Evolutionary conservation across 345 rosid genomes (phyloP), one percentile per base, ranked within the genome.

Genomic region (Salix purpurea): DNA sequence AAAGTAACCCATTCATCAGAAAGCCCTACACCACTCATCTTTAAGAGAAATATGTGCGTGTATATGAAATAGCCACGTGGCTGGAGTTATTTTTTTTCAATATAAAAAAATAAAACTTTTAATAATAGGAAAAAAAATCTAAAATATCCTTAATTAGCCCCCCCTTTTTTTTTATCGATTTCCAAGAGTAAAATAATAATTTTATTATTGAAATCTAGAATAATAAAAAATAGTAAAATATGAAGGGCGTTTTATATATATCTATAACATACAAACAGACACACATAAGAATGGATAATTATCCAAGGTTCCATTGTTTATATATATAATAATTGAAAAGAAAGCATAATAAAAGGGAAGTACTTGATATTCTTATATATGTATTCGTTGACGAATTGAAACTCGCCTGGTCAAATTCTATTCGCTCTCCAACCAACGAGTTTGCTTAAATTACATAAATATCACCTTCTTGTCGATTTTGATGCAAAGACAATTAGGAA

Each of bases 401-500:
- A 14, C 14, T 56, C 62, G 23, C 14, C 62, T n/a, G 62, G 9
- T 56, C 62, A n/a, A 23, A 1, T 10, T 3, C 15, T 58, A 19
- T 21, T 58, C 11, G 23, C 64, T 58, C 64, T 74, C 26, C 11
- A 30, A 18, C 23, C 19, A 19, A 30, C 2, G 6, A 26, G 23
- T 40, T 69, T 65, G 40, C 32, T 48, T 39, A 76, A 19, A 34
- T 36, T 36, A 36, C 7, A 36, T 36, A 36, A 36, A 36, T 18
- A 58, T 52, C 71, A 48, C 54, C 37, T 52, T 50, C 46, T 21
- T 65, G 37, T 34, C 16, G 39, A 21, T 19, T 37, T 76, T 23
- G 5, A 19, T 58, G 73, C 67, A 68, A 75, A 65, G 73, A 75
- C 65, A 76, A 68, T 10, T 16, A 5, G 67, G 65, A 64, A 70